These are phyloP conservation scores for Melocanna baccifera DNA, from an alignment of 176 grass and related monocot genomes.

Conservation along the genomic window DNA sequence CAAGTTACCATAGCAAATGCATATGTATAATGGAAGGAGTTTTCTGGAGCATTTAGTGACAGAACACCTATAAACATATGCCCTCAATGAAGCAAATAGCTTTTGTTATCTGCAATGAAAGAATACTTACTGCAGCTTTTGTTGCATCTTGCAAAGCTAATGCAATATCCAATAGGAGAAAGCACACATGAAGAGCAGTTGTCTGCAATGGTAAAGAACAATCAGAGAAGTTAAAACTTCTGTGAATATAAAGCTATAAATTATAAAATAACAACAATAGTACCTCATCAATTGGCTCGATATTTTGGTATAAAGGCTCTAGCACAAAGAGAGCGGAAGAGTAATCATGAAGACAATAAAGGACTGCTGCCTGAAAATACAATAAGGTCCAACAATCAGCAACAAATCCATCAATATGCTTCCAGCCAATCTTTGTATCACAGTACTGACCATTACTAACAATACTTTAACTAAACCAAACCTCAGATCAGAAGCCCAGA, in stretches of 20 bases:
- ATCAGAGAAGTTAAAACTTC: constrained; percentile 9
- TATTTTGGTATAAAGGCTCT: constrained; percentile 66
- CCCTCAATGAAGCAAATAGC: neutral
- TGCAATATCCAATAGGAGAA: constrained; percentile 90
- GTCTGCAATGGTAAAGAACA: constrained; percentile 52
- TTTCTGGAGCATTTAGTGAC: neutral
- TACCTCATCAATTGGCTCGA: constrained; percentile 94
- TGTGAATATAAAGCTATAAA: neutral
- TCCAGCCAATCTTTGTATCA: neutral
- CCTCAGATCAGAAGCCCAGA: neutral
- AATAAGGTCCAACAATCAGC: neutral
- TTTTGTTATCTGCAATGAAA: neutral
- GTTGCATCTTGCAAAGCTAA: constrained; percentile 70
- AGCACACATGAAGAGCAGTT: constrained; percentile 82
- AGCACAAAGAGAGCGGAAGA: constrained; percentile 59
- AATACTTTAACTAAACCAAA: neutral
- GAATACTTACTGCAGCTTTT: constrained; percentile 69
- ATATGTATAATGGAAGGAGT: neutral
- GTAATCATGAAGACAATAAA: constrained; percentile 83
- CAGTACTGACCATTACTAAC: neutral
- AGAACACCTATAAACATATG: neutral
- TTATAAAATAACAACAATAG: neutral
- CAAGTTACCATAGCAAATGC: neutral
- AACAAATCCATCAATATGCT: constrained; percentile 1
- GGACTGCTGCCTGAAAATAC: constrained; percentile 70